phyloP scores from a whole-genome alignment of 768 basidiomycete species.

The Gloeostereum incarnatum region DNA sequence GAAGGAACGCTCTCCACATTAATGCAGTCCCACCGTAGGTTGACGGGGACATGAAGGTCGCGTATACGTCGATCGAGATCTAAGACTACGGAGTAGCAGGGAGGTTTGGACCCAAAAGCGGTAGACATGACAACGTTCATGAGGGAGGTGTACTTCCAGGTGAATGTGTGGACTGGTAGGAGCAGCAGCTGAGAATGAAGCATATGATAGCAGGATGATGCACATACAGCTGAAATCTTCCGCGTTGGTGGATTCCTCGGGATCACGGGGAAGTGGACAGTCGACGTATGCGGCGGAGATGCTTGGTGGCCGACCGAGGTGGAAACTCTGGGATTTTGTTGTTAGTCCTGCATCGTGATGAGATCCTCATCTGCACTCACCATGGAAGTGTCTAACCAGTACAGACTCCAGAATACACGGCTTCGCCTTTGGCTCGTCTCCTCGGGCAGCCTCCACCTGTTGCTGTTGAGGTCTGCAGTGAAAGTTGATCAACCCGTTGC shows the following conservation, averaged over 20 bases:
- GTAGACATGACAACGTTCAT: slow-evolving; percentile 40
- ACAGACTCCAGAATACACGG: slow-evolving; percentile 63
- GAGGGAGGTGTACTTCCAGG: slow-evolving; percentile 42
- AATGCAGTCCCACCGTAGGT: slow-evolving; percentile 29
- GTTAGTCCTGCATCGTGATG: slow-evolving; percentile 1
- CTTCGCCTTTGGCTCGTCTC: slow-evolving; percentile 35
- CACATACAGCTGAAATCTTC: slow-evolving; percentile 33
- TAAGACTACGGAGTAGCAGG: slow-evolving; percentile 41
- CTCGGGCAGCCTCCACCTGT: slow-evolving; percentile 48
- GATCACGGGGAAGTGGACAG: slow-evolving; percentile 41
- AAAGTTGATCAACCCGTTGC: not conserved
- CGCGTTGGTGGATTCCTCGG: slow-evolving; percentile 20
- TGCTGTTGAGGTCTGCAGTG: slow-evolving; percentile 44
- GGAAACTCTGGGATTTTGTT: slow-evolving; percentile 37
- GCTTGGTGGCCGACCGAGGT: slow-evolving; percentile 49
- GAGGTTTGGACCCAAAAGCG: slow-evolving; percentile 43
- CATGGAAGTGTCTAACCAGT: slow-evolving; percentile 49
- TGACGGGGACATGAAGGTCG: slow-evolving; percentile 43
- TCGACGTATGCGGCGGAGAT: slow-evolving; percentile 46
- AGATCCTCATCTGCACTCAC: slow-evolving; percentile 21
- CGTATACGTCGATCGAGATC: slow-evolving; percentile 53
- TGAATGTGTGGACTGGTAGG: slow-evolving; percentile 42
- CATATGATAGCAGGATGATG: slow-evolving; percentile 8
- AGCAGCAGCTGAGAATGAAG: not conserved
- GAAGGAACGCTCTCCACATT: slow-evolving; percentile 10